Percentiles rank a stretch among this genome's conserved stretches.
phyloP scores from a whole-genome alignment of 192 early-diverging fungal genomes.

The Coemansia sp. region DNA sequence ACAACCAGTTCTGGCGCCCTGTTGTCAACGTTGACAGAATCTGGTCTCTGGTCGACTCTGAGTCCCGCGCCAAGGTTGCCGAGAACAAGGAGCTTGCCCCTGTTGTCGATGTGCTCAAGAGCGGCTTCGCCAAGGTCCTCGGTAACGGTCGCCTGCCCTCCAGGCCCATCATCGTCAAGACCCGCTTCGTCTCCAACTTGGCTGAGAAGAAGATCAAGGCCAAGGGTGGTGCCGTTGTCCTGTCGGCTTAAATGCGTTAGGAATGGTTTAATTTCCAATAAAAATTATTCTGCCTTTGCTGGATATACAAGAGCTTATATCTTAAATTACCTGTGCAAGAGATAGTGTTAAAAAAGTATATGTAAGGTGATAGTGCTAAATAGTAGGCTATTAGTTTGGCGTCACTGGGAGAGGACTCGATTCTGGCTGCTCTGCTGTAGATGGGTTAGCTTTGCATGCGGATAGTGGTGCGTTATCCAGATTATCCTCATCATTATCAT shows the following conservation, averaged over 20 bases:
- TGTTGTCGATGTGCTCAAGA: constrained; percentile 84
- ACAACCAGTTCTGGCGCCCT: constrained; percentile 83
- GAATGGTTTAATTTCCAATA: constrained; percentile 11
- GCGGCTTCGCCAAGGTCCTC: constrained; percentile 94
- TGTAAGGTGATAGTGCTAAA: background rate
- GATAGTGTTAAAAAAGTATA: background rate
- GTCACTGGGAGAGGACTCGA: background rate
- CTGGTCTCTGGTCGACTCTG: constrained; percentile 88
- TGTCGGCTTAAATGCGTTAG: constrained; percentile 47
- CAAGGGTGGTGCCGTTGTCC: constrained; percentile 81
- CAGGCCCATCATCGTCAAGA: constrained; percentile 94
- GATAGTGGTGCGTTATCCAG: background rate
- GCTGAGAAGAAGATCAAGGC: constrained; percentile 99
- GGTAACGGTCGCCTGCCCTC: constrained; percentile 90
- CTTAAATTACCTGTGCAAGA: background rate
- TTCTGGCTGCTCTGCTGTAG: background rate
- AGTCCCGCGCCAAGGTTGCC: constrained; percentile 78
- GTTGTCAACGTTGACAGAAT: constrained; percentile 94
- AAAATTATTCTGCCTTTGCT: constrained; percentile 10
- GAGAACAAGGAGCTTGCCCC: constrained; percentile 88
- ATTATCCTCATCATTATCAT: background rate
- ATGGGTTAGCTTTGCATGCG: background rate
- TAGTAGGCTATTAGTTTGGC: background rate
- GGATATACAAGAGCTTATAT: background rate
- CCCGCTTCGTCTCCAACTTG: constrained; percentile 85